Evolutionary conservation across 768 basidiomycete species (phyloP), one percentile per base, ranked within the genome.

Genomic region (Tricholoma matsutake): DNA sequence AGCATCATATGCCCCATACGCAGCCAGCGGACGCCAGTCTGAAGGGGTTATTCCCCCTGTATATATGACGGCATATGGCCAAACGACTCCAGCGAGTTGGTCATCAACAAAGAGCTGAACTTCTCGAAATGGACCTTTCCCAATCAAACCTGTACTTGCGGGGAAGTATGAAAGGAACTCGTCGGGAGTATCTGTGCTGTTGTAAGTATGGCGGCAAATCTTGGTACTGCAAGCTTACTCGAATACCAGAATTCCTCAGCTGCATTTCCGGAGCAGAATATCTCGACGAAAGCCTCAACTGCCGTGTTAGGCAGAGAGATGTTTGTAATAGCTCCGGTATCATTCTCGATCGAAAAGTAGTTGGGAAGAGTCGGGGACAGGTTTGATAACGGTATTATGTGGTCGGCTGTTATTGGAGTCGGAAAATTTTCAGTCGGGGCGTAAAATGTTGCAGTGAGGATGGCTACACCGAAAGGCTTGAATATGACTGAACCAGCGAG

Each of bases 171-270:
- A 56, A 35, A 87, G 60, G 60, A 81, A 86, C 57, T 83, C 69
- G 61, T 86, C 79, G 2, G 86, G 77, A 5, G 75, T 75, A 64
- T 88, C 73, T 73, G 59, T 77, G 58, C 78, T 80, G 78, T 79
- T 53, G 16, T 32, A 60, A 18, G 39, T 34, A 47, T 37, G n/a
- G 5, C 35, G 31, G 7, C 13, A 18, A 13, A 13, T 18, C 10
- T 45, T 20, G n/a, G 2, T 45, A 20, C 2, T 18, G 9, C 22
- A 20, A 9, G 60, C 78, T 54, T 57, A 82, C 84, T 73, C 32
- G 67, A 56, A 47, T 73, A 72, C 87, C 87, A 88, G 67, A 87
- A 86, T 64, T 88, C 86, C 68, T 88, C 87, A 1, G 81, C 72
- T 11, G 78, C 79, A 59, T 85, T 87, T 0, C 86, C 86, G 20